These are phyloP conservation scores for Boletus barrowsii DNA, from an alignment of 768 basidiomycete species.

Conservation along the genomic window DNA sequence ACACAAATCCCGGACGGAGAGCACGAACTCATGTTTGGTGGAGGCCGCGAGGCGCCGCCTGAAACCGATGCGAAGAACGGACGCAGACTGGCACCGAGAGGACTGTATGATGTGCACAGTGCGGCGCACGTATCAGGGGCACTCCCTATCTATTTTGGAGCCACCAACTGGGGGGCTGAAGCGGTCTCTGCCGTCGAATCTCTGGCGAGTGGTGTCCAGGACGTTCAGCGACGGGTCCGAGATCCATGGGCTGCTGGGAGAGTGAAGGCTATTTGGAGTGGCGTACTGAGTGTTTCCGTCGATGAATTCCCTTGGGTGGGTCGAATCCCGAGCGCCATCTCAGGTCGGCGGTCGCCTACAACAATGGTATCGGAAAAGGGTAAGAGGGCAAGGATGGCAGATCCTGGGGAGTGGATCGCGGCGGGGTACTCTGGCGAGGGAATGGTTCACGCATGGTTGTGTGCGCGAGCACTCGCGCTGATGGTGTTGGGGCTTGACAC, in stretches of 20 bases:
- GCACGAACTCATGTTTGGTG: constrained; percentile 65
- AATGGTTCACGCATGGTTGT: constrained; percentile 69
- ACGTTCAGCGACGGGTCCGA: constrained; percentile 9
- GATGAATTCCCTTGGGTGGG: constrained; percentile 73
- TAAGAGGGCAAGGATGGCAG: constrained; percentile 7
- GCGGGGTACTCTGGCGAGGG: constrained; percentile 74
- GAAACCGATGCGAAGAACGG: not conserved
- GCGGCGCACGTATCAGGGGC: constrained; percentile 46
- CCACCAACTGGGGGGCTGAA: constrained; percentile 42
- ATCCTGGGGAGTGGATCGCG: constrained; percentile 66
- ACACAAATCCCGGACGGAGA: constrained; percentile 53
- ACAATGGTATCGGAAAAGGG: not conserved
- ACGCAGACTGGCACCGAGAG: constrained; percentile 26
- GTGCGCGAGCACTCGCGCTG: constrained; percentile 53
- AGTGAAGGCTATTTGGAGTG: constrained; percentile 60
- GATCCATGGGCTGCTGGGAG: constrained; percentile 40
- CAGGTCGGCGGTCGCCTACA: constrained; percentile 37
- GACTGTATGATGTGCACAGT: constrained; percentile 34
- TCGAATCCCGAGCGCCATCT: constrained; percentile 47
- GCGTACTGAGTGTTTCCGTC: constrained; percentile 58
- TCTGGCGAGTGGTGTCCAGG: constrained; percentile 1
- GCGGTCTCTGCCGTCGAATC: constrained; percentile 17
- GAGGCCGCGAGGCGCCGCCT: constrained; percentile 40
- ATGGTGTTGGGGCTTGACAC: constrained; percentile 52
- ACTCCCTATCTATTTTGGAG: constrained; percentile 54